Evolutionary conservation across 805 yeast species (phyloP).

Genomic region (Lipomyces japonicus): DNA sequence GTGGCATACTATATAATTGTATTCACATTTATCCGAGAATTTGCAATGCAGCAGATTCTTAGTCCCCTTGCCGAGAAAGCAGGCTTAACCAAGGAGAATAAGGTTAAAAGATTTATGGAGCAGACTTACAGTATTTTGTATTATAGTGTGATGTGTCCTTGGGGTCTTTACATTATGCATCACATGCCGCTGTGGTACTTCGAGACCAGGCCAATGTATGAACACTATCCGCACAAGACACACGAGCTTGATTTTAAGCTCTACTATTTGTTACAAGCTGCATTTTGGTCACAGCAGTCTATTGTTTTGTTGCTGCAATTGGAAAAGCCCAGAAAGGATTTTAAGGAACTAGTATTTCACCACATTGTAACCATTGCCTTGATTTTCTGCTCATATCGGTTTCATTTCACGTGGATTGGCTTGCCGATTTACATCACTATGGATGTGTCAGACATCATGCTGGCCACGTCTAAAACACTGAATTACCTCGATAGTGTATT

Average conservation of each 20-base stretch:
- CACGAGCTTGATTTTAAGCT: slow-evolving; percentile 68
- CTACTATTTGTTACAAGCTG: slow-evolving; percentile 87
- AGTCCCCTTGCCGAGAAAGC: slow-evolving; percentile 60
- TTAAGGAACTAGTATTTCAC: slow-evolving; percentile 83
- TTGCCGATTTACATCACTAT: slow-evolving; percentile 84
- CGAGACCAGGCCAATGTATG: slow-evolving; percentile 76
- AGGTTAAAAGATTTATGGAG: slow-evolving; percentile 81
- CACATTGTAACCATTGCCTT: slow-evolving; percentile 87
- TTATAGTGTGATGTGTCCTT: slow-evolving; percentile 75
- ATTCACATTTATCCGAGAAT: slow-evolving; percentile 88
- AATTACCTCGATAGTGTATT: slow-evolving; percentile 72
- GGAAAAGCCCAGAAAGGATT: slow-evolving; percentile 95
- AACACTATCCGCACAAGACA: slow-evolving; percentile 74
- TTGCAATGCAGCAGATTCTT: slow-evolving; percentile 76
- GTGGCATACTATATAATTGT: slow-evolving; percentile 76
- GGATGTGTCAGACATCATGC: slow-evolving; percentile 91
- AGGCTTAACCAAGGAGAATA: slow-evolving; percentile 53
- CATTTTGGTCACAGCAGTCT: slow-evolving; percentile 97
- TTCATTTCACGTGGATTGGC: slow-evolving; percentile 97
- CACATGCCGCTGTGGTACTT: slow-evolving; percentile 84
- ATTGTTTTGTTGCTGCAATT: slow-evolving; percentile 75
- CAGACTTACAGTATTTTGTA: slow-evolving; percentile 83
- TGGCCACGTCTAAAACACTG: slow-evolving; percentile 78
- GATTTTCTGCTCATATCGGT: slow-evolving; percentile 81
- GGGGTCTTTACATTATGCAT: slow-evolving; percentile 86